phyloP scores from a whole-genome alignment of 2,329 filamentous ascomycete genomes.

The Aquanectria penicillioides region DNA sequence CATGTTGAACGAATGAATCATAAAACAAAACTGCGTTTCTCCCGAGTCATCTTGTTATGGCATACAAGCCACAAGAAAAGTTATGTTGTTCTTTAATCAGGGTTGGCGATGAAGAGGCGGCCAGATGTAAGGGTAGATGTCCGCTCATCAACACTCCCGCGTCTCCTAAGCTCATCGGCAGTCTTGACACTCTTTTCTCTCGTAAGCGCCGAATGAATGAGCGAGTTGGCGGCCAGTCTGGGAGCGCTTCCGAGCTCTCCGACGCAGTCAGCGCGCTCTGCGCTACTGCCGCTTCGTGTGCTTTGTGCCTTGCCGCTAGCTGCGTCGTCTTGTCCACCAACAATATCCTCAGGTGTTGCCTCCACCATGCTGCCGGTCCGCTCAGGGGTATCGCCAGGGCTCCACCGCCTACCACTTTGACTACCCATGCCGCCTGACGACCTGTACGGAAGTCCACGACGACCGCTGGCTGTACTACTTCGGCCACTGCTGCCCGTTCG shows the following conservation, averaged over 20 bases:
- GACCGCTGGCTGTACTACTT: constrained; percentile 70
- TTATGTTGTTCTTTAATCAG: constrained; percentile 65
- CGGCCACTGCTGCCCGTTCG: constrained; percentile 80
- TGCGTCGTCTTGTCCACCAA: constrained; percentile 48
- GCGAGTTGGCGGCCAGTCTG: constrained; percentile 67
- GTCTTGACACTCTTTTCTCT: constrained; percentile 74
- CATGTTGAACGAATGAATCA: constrained; percentile 33
- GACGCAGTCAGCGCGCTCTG: constrained; percentile 69
- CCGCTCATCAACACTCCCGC: constrained; percentile 86
- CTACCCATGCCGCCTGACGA: constrained; percentile 58
- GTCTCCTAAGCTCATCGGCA: constrained; percentile 76
- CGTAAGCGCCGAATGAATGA: constrained; percentile 66
- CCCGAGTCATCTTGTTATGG: constrained; percentile 28
- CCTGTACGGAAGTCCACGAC: constrained; percentile 60
- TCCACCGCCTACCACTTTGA: constrained; percentile 57
- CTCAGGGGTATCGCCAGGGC: constrained; percentile 66
- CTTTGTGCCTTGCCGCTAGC: constrained; percentile 61
- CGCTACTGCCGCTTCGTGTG: constrained; percentile 65
- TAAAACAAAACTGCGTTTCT: constrained; percentile 21
- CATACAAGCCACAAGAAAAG: constrained; percentile 17
- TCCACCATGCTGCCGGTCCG: constrained; percentile 63
- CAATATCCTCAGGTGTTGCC: constrained; percentile 47
- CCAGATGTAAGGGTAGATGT: constrained; percentile 79
- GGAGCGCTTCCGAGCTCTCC: constrained; percentile 62
- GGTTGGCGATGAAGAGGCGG: constrained; percentile 86